A percentile compares a stretch with the other conserved stretches of the same genome.
Evolutionary conservation across 192 early-diverging fungal genomes (phyloP).

Genomic region (Entophlyctis helioformis): DNA sequence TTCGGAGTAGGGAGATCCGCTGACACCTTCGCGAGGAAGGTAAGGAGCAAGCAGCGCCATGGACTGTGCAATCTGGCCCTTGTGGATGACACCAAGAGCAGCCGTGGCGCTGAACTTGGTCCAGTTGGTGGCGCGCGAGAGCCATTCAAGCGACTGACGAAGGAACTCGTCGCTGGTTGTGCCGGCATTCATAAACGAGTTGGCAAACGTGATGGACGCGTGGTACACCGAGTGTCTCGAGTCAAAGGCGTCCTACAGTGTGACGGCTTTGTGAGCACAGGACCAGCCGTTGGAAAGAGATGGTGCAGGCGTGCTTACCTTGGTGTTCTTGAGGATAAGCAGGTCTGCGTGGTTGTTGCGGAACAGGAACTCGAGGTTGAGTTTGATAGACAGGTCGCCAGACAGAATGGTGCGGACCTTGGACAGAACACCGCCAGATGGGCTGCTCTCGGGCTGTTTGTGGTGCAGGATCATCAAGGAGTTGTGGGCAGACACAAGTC

Average conservation of each 20-base stretch:
- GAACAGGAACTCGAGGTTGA: constrained; percentile 91
- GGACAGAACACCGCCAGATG: no score
- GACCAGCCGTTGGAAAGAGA: neutral
- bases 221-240: constrained; percentile 86
- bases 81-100: constrained; percentile 94
- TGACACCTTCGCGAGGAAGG: constrained; percentile 83
- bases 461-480: no score
- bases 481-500: no score
- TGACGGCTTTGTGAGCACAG: neutral
- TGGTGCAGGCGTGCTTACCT: constrained; percentile 17
- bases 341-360: constrained; percentile 95
- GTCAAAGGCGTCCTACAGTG: constrained; percentile 72
- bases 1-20: constrained; percentile 81
- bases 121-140: constrained; percentile 95
- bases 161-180: constrained; percentile 97
- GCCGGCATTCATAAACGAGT: constrained; percentile 96
- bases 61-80: constrained; percentile 83
- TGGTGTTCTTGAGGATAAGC: constrained; percentile 86
- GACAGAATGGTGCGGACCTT: constrained; percentile 73
- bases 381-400: constrained; percentile 80
- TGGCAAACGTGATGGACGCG: constrained; percentile 89
- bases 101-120: constrained; percentile 98
- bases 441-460: no score
- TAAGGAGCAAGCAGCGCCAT: constrained; percentile 81
- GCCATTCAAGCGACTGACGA: constrained; percentile 95